phyloP scores from a whole-genome alignment of 805 yeast species.

The Metschnikowia noctiluminum region DNA sequence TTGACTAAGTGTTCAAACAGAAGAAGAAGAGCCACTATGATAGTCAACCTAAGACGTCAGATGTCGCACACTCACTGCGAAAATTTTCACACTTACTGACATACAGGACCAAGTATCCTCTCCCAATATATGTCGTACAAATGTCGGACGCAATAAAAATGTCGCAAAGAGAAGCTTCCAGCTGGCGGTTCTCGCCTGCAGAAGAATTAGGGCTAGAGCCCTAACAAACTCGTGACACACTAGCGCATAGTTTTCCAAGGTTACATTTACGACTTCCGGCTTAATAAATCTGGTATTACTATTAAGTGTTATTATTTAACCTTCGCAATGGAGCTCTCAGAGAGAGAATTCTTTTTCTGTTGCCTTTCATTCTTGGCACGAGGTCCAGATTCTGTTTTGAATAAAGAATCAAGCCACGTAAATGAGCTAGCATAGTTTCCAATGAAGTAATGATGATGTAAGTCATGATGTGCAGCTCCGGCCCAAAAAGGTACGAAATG shows the following conservation, averaged over 20 bases:
- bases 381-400: slow-evolving; percentile 57
- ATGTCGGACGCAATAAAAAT: slow-evolving; percentile 4
- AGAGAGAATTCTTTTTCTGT: slow-evolving; percentile 37
- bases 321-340: slow-evolving; percentile 33
- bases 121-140: not conserved
- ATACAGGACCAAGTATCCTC: slow-evolving; percentile 7
- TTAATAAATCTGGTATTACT: not conserved
- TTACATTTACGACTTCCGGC: not conserved
- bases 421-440: slow-evolving; percentile 58
- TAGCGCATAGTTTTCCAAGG: not conserved
- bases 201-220: slow-evolving; percentile 4
- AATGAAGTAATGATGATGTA: slow-evolving; percentile 57
- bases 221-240: slow-evolving; percentile 2
- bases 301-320: slow-evolving; percentile 3
- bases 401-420: slow-evolving; percentile 54
- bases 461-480: slow-evolving; percentile 61
- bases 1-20: slow-evolving; percentile 17
- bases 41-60: slow-evolving; percentile 3
- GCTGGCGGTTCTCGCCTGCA: no score
- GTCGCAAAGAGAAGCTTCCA: slow-evolving; percentile 5
- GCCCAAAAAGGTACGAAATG: slow-evolving; percentile 61
- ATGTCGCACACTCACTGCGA: slow-evolving; percentile 18
- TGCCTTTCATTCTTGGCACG: slow-evolving; percentile 49
- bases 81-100: slow-evolving; percentile 15
- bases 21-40: slow-evolving; percentile 10